Evolutionary conservation across 2,329 filamentous ascomycete species (phyloP), one percentile per base, ranked within the genome.

Genomic region (Zalaria obscura): DNA sequence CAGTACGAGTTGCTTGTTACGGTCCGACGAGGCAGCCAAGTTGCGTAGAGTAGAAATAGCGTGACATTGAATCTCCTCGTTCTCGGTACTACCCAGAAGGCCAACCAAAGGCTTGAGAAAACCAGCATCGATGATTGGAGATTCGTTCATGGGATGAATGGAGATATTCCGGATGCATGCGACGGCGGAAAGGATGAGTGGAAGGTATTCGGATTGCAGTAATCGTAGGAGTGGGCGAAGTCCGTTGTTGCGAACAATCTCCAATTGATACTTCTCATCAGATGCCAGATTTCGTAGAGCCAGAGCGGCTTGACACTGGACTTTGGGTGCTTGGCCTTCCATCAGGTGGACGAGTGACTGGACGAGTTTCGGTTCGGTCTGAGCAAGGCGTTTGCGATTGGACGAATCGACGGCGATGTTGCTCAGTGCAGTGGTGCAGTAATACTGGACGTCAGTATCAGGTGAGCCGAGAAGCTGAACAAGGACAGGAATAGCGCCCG

Each of bases 81-180:
- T 95, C 53, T 96, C 89, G 1, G 88, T 95, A 6, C 87, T 93
- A 40, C 91, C 89, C 5, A 98, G 74, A 1, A 98, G 73, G 50
- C 96, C 88, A 25, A 98, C 91, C 42, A 98, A 66, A 0, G 91
- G 91, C 59, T 87, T 88, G 45, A 98, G 65, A 63, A 98, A 98
- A 44, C 89, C 91, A 34, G 89, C 89, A 56, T 98, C 91, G 55
- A 98, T 98, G 50, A 98, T 98, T 0, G 91, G 91, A 7, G 89
- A 95, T 64, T 98, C 91, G 63, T 98, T 98, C 56, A 89, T 71
- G 11, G 91, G 91, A 59, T 98, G 91, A 50, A 98, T 98, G 43
- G 89, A 96, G 51, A 98, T 98, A 61, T 98, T 98, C 53, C 91
- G 83, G 59, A 98, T 98, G 59, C 91, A 98, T 39, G 91, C 91